Percentiles rank a stretch among this genome's conserved stretches.
Evolutionary conservation across 2,329 filamentous ascomycete genomes (phyloP).

Genomic region (Colletotrichum liriopes): DNA sequence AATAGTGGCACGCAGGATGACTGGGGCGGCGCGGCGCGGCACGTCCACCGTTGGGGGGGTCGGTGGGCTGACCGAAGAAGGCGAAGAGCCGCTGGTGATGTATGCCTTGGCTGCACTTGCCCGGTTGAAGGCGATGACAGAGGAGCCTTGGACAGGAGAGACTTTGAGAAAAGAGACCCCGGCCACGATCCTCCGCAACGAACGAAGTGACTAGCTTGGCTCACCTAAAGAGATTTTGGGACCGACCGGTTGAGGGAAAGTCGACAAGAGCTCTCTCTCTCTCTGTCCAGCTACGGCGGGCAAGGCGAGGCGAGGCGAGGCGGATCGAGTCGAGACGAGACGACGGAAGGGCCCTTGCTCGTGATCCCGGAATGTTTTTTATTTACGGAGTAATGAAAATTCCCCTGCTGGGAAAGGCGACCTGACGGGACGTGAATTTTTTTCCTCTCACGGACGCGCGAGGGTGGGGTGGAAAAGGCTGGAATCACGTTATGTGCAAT

Average conservation of each 20-base stretch:
- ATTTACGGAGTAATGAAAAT: conserved; percentile 29
- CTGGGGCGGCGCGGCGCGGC: conserved; percentile 16
- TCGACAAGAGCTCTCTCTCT: conserved; percentile 31
- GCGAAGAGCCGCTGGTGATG: conserved; percentile 13
- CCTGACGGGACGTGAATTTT: conserved; percentile 29
- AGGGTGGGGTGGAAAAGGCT: conserved; percentile 42
- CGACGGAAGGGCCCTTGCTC: conserved; percentile 31
- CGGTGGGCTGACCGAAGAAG: conserved; percentile 25
- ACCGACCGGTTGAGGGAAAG: conserved; percentile 15
- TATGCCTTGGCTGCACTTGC: conserved; percentile 38
- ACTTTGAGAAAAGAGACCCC: conserved; percentile 23
- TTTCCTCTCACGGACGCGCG: conserved; percentile 26
- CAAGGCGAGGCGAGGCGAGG: conserved; percentile 19
- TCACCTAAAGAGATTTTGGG: conserved; percentile 37
- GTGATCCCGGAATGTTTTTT: conserved; percentile 41
- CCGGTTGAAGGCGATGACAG: conserved; percentile 22
- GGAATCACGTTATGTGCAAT: conserved; percentile 36
- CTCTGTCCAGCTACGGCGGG: conserved; percentile 3
- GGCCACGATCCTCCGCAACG: conserved; percentile 40
- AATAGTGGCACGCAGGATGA: conserved; percentile 38
- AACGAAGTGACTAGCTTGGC: conserved; percentile 42
- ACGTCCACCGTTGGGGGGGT: conserved; percentile 12
- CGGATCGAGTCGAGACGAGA: conserved; percentile 26
- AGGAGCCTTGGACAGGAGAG: conserved; percentile 24
- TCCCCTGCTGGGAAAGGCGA: conserved; percentile 23